A percentile compares a stretch with the other conserved stretches of the same genome.
Conservation (phyloP, 176 grass and related monocot genomes). For the Hsuehochloa calcarea region DNA sequence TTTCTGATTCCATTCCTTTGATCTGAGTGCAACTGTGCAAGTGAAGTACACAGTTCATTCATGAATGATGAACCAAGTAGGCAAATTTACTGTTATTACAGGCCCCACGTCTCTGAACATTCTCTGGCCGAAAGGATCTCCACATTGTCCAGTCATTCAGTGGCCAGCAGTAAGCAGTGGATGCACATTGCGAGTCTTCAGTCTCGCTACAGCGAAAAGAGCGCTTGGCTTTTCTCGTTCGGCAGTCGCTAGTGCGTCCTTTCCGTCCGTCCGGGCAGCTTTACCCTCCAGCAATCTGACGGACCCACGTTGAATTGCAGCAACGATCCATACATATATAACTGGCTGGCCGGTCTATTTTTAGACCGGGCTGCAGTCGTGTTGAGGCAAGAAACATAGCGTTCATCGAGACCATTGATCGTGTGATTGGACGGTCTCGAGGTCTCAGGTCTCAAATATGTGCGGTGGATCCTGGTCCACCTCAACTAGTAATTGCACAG, state of each 20-base stretch:
- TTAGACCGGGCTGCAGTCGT: not conserved
- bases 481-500: not conserved
- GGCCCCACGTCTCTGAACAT: not conserved
- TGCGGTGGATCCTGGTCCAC: not conserved
- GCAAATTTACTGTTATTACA: not conserved
- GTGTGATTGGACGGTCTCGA: too few species aligned
- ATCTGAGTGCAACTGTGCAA: not conserved
- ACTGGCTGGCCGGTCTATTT: not conserved
- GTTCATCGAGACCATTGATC: not conserved
- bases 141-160: not conserved
- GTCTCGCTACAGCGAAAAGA: not conserved
- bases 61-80: not conserved
- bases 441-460: not conserved
- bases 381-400: not conserved
- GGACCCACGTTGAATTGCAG: not conserved
- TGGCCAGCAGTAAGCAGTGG: not conserved
- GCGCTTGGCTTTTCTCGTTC: not conserved
- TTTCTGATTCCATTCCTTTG: not conserved
- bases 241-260: constrained; percentile 9
- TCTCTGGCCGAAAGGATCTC: not conserved
- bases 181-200: not conserved
- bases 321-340: not conserved
- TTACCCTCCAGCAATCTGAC: not conserved
- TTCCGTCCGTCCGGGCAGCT: constrained; percentile 21
- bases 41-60: not conserved